Evolutionary conservation across 1,139 yeast species (phyloP).

Genomic region (Magnusiomyces suaveolens): DNA sequence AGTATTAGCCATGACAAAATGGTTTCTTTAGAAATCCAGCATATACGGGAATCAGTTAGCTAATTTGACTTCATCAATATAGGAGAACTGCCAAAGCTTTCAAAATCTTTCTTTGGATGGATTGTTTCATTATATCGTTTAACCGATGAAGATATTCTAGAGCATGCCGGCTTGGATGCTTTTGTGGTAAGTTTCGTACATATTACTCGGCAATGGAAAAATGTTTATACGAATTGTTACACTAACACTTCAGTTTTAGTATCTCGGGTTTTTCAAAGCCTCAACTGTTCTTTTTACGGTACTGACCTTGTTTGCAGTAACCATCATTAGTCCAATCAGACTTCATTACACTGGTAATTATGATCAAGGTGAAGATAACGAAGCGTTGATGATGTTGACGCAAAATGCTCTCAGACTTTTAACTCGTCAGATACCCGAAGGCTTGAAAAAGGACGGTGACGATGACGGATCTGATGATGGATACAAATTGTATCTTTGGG

Average conservation of each 20-base stretch:
- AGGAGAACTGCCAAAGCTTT: conserved; percentile 35
- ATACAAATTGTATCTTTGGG: conserved; percentile 45
- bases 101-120: conserved; percentile 66
- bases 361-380: conserved; percentile 44
- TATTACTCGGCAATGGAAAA: background rate
- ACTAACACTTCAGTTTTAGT: conserved; percentile 22
- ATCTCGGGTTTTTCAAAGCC: conserved; percentile 69
- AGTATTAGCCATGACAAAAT: too few relatives aligned
- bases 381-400: conserved; percentile 9
- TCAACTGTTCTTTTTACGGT: conserved; percentile 52
- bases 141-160: conserved; percentile 66
- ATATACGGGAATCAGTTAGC: conserved; percentile 18
- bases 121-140: conserved; percentile 53
- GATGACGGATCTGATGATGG: conserved; percentile 17
- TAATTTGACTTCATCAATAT: conserved; percentile 39
- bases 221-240: background rate
- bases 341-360: conserved; percentile 60
- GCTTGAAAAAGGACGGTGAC: conserved; percentile 4
- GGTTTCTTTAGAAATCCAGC: too few relatives aligned
- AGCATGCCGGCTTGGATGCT: conserved; percentile 90
- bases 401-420: background rate
- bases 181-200: conserved; percentile 40
- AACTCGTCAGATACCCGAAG: background rate
- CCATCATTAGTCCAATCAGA: conserved; percentile 64
- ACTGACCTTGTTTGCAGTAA: conserved; percentile 53